A percentile compares a stretch with the other conserved stretches of the same genome.
Evolutionary conservation across 495 filamentous ascomycete genomes (phyloP).

Genomic region (Cairneyella variabilis): DNA sequence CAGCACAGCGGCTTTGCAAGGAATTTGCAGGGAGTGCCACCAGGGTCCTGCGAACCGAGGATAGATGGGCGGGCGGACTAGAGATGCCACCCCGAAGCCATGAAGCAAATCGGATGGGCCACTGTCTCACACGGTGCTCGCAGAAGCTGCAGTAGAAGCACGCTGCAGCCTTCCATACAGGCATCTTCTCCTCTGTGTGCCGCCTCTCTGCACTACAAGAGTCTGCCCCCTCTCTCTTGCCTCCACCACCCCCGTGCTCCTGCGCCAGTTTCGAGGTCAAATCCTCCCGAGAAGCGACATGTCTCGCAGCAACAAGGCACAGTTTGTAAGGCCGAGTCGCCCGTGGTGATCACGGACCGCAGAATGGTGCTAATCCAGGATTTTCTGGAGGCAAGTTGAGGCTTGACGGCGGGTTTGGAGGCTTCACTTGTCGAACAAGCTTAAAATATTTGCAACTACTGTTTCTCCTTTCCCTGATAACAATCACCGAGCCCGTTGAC

Average conservation of each 20-base stretch:
- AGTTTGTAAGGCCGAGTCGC: too few relatives aligned
- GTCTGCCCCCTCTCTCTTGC: not conserved
- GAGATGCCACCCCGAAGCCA: not conserved
- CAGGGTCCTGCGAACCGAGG: not conserved
- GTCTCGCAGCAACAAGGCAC: not conserved
- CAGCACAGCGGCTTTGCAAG: slow-evolving; percentile 8
- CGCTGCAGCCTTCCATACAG: slow-evolving; percentile 25
- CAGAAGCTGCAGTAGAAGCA: slow-evolving; percentile 22
- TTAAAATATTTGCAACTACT: not conserved
- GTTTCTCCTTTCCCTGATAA: not conserved
- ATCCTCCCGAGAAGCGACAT: not conserved
- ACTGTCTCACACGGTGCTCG: not conserved
- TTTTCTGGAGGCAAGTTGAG: too few relatives aligned
- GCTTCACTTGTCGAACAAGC: not conserved
- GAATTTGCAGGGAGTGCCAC: too few relatives aligned
- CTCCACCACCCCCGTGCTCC: too few relatives aligned
- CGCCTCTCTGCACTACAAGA: not conserved
- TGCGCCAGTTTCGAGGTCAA: not conserved
- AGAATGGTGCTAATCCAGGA: too few relatives aligned
- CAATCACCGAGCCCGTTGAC: not conserved
- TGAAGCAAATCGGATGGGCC: not conserved
- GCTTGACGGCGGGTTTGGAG: not conserved
- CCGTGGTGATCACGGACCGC: too few relatives aligned
- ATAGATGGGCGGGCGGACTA: not conserved
- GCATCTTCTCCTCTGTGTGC: not conserved